These are phyloP conservation scores for Penicillium canariense DNA, from an alignment of 495 filamentous ascomycete species.

Conservation along the genomic window DNA sequence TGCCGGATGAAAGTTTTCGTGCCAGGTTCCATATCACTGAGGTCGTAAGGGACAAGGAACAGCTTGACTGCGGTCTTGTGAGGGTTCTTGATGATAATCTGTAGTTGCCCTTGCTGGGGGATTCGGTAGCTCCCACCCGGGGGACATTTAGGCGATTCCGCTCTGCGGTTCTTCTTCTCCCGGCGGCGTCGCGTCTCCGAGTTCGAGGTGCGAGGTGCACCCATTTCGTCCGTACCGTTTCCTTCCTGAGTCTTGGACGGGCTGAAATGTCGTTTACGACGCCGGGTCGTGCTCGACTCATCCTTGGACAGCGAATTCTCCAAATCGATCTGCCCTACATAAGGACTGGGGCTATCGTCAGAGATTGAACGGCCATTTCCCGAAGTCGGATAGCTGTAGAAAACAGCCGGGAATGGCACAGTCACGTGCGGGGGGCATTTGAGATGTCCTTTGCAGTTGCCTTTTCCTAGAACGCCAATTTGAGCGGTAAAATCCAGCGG, in stretches of 20 bases:
- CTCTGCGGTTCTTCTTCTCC: slow-evolving; percentile 57
- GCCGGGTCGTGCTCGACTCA: slow-evolving; percentile 40
- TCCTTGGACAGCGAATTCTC: slow-evolving; percentile 66
- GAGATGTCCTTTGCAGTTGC: slow-evolving; percentile 82
- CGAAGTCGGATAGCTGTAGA: slow-evolving; percentile 82
- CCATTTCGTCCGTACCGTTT: slow-evolving; percentile 9
- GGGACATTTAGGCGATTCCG: slow-evolving; percentile 69
- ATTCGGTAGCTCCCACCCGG: slow-evolving; percentile 91
- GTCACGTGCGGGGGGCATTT: slow-evolving; percentile 90
- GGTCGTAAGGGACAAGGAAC: slow-evolving; percentile 92
- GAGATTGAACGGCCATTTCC: slow-evolving; percentile 56
- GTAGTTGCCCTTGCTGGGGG: slow-evolving; percentile 89
- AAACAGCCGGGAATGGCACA: slow-evolving; percentile 92
- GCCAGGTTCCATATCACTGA: slow-evolving; percentile 91
- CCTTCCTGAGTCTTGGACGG: slow-evolving; percentile 32
- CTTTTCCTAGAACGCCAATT: slow-evolving; percentile 88
- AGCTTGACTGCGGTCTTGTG: slow-evolving; percentile 96
- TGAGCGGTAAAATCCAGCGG: slow-evolving; percentile 92
- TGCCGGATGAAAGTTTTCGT: slow-evolving; percentile 97
- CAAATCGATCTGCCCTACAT: slow-evolving; percentile 91
- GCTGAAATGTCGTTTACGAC: slow-evolving; percentile 48
- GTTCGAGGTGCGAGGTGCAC: slow-evolving; percentile 12
- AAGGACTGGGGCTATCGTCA: slow-evolving; percentile 89
- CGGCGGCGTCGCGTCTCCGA: slow-evolving; percentile 32
- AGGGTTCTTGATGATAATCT: slow-evolving; percentile 96